Conservation (phyloP, 805 yeast species). For the Schwanniomyces polymorphus region DNA sequence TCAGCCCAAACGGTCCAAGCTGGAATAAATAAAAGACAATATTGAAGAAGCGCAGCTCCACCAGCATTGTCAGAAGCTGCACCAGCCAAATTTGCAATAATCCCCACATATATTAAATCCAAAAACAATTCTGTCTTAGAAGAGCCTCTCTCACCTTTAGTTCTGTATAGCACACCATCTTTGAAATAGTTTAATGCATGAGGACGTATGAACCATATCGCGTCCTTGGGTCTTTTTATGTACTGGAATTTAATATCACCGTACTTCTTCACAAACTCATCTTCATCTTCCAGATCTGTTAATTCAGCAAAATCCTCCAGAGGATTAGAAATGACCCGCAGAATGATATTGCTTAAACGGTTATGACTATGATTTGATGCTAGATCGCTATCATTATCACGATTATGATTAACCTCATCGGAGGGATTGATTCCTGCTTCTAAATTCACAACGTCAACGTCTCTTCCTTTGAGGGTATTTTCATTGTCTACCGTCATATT, state of each 20-base stretch:
- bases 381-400: too few relatives aligned
- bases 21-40: slow-evolving; percentile 52
- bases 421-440: not conserved
- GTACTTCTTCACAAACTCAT: slow-evolving; percentile 46
- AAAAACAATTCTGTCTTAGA: slow-evolving; percentile 57
- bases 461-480: not conserved
- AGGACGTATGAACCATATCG: slow-evolving; percentile 48
- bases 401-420: not conserved
- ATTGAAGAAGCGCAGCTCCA: slow-evolving; percentile 47
- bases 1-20: slow-evolving; percentile 70
- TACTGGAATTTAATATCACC: slow-evolving; percentile 50
- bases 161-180: slow-evolving; percentile 54
- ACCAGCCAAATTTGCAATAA: slow-evolving; percentile 59
- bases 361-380: not conserved
- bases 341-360: not conserved
- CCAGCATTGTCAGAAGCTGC: slow-evolving; percentile 50
- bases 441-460: not conserved
- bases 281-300: slow-evolving; percentile 34
- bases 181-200: slow-evolving; percentile 62
- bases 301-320: slow-evolving; percentile 7
- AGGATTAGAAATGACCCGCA: not conserved
- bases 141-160: slow-evolving; percentile 54
- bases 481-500: not conserved
- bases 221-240: slow-evolving; percentile 41
- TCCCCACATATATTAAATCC: slow-evolving; percentile 65